A percentile compares a stretch with the other conserved stretches of the same genome.
phyloP scores from a whole-genome alignment of 306 rosid species.

The Astragalus membranaceus region DNA sequence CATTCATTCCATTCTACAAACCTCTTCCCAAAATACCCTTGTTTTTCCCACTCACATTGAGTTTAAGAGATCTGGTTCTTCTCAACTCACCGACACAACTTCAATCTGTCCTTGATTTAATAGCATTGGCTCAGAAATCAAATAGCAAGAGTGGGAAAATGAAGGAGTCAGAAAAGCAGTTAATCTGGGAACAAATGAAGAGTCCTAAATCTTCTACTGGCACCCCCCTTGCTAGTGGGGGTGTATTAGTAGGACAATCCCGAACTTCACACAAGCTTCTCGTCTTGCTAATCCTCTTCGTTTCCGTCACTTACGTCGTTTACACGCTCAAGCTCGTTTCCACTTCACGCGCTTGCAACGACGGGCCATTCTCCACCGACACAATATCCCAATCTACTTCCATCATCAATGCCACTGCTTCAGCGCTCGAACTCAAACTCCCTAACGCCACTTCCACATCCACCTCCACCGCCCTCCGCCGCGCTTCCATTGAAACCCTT shows the following conservation, averaged over 20 bases:
- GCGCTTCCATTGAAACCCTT: constrained; percentile 8
- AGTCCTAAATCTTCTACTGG: constrained; percentile 37
- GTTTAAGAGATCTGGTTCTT: too few relatives aligned
- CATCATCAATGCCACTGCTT: constrained; percentile 18
- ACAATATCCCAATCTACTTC: background rate
- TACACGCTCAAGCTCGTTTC: constrained; percentile 81
- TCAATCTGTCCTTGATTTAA: too few relatives aligned
- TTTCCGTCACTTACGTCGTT: constrained; percentile 60
- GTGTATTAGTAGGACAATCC: constrained; percentile 18
- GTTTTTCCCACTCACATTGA: too few relatives aligned
- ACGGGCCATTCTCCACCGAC: constrained; percentile 31
- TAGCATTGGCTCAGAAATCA: too few relatives aligned
- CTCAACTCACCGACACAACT: too few relatives aligned
- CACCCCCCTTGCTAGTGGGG: constrained; percentile 24
- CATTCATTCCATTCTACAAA: too few relatives aligned
- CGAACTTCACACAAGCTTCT: constrained; percentile 47
- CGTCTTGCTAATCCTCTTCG: constrained; percentile 62
- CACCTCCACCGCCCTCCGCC: background rate
- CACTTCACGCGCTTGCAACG: constrained; percentile 50
- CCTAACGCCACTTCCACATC: background rate
- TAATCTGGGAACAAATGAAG: constrained; percentile 65
- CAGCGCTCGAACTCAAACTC: background rate
- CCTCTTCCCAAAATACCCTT: too few relatives aligned
- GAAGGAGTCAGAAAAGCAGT: constrained; percentile 46
- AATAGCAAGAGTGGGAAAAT: background rate